Conservation (phyloP, 2,329 filamentous ascomycete species). For the Pseudopyrenochaeta lycopersici region DNA sequence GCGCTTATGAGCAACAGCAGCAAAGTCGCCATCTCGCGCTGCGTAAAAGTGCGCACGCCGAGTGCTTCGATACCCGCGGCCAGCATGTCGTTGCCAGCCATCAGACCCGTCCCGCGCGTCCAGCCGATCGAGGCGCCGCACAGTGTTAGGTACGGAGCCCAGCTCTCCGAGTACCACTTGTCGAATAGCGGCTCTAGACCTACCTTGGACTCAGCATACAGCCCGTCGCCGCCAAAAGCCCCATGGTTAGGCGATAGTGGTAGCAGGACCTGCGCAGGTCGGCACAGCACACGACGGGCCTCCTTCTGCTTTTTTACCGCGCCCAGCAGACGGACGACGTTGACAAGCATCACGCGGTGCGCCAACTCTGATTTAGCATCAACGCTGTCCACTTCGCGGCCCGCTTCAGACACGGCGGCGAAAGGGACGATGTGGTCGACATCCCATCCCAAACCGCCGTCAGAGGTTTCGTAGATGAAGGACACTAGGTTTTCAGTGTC, state of each 20-base stretch:
- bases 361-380: constrained; percentile 98
- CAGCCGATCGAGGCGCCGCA: constrained; percentile 98
- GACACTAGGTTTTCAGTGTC: constrained; percentile 92
- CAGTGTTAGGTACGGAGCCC: constrained; percentile 96
- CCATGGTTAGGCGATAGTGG: constrained; percentile 98
- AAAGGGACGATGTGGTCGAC: constrained; percentile 96
- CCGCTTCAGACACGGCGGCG: constrained; percentile 96
- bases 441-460: constrained; percentile 98
- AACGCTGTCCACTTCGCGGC: constrained; percentile 94
- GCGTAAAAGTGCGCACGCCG: constrained; percentile 96
- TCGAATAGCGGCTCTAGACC: constrained; percentile 98
- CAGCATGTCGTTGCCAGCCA: constrained; percentile 97
- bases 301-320: constrained; percentile 91
- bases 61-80: constrained; percentile 96
- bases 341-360: constrained; percentile 99
- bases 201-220: constrained; percentile 98
- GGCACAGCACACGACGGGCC: constrained; percentile 87
- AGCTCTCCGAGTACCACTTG: constrained; percentile 96
- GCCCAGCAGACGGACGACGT: constrained; percentile 89
- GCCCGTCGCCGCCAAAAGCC: constrained; percentile 95
- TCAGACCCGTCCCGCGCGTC: constrained; percentile 97
- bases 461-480: constrained; percentile 96
- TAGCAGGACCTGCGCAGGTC: constrained; percentile 94
- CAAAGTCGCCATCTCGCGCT: constrained; percentile 99
- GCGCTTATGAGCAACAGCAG: constrained; percentile 95